A percentile compares a stretch with the other conserved stretches of the same genome.
phyloP scores from a whole-genome alignment of 345 rosid species.

The Rhodomyrtus tomentosa region DNA sequence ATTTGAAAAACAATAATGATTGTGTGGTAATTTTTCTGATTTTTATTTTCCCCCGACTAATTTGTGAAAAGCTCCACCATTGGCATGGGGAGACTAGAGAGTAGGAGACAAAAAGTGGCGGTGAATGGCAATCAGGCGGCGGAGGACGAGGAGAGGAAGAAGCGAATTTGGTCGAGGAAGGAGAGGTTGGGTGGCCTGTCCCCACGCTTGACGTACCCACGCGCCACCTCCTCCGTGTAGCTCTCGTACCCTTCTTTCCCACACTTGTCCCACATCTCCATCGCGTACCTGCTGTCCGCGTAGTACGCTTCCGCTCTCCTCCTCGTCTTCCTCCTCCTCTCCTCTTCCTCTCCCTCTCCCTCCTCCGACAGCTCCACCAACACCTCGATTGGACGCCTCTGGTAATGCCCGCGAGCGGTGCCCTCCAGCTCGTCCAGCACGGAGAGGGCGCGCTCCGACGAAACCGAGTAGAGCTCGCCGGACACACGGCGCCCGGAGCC shows the following conservation, averaged over 20 bases:
- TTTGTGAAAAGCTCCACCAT: too few relatives aligned
- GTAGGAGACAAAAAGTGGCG: too few relatives aligned
- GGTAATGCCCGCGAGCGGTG: conserved; percentile 50
- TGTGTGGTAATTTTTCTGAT: too few relatives aligned
- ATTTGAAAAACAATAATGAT: too few relatives aligned
- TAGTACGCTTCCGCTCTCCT: conserved; percentile 46
- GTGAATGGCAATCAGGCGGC: conserved; percentile 12
- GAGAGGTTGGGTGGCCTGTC: conserved; percentile 58
- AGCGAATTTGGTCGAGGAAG: conserved; percentile 61
- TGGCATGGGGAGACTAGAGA: too few relatives aligned
- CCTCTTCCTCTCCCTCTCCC: conserved; percentile 1
- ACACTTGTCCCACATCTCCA: conserved; percentile 54
- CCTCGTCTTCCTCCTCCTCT: not conserved
- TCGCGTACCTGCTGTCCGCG: conserved; percentile 46
- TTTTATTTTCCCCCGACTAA: too few relatives aligned
- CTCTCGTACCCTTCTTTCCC: conserved; percentile 24
- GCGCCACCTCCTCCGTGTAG: conserved; percentile 54
- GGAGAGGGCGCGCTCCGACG: conserved; percentile 27
- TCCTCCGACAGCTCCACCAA: not conserved
- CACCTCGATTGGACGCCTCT: conserved; percentile 17
- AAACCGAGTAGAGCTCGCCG: conserved; percentile 75
- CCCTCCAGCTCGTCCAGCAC: conserved; percentile 79
- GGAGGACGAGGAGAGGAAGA: conserved; percentile 36
- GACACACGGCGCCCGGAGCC: conserved; percentile 44
- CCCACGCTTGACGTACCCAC: conserved; percentile 55